Conservation (phyloP, 202 grass and related monocot genomes). For the Carex arenaria region DNA sequence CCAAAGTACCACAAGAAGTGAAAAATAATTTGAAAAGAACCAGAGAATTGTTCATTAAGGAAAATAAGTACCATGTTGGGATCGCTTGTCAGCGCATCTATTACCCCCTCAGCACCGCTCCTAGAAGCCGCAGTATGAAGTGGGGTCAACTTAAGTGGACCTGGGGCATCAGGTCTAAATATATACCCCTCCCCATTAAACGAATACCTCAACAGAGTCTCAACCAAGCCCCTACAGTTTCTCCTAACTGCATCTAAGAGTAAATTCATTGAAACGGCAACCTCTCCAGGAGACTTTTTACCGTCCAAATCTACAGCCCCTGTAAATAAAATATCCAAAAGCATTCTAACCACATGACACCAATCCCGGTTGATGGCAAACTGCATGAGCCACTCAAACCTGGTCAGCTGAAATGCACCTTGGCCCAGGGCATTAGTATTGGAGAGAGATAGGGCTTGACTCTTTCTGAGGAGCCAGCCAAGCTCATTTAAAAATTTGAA, state of each 20-base stretch:
- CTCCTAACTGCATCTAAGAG: constrained; percentile 56
- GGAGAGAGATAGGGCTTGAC: constrained; percentile 33
- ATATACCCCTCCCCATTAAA: constrained; percentile 36
- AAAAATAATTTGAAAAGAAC: constrained; percentile 12
- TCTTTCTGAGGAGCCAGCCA: constrained; percentile 85
- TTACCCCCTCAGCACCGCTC: constrained; percentile 53
- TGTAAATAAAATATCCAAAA: constrained; percentile 81
- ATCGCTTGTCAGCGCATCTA: constrained; percentile 83
- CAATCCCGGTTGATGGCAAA: constrained; percentile 76
- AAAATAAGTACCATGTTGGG: constrained; percentile 64
- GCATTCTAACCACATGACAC: constrained; percentile 75
- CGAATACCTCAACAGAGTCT: constrained; percentile 60
- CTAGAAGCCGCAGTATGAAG: constrained; percentile 83
- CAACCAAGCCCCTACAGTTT: constrained; percentile 61
- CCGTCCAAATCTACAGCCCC: constrained; percentile 55
- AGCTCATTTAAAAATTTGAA: constrained; percentile 87
- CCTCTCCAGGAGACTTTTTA: constrained; percentile 57
- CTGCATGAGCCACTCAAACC: constrained; percentile 67
- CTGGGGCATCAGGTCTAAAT: constrained; percentile 73
- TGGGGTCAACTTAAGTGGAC: constrained; percentile 55
- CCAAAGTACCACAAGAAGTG: not conserved
- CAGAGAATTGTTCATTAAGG: constrained; percentile 15
- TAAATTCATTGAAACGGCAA: constrained; percentile 71
- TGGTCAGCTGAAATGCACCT: constrained; percentile 42
- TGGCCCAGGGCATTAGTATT: constrained; percentile 24